Evolutionary conservation across 768 basidiomycete genomes (phyloP), one percentile per base, ranked within the genome.

Genomic region (Gautieria morchelliformis): DNA sequence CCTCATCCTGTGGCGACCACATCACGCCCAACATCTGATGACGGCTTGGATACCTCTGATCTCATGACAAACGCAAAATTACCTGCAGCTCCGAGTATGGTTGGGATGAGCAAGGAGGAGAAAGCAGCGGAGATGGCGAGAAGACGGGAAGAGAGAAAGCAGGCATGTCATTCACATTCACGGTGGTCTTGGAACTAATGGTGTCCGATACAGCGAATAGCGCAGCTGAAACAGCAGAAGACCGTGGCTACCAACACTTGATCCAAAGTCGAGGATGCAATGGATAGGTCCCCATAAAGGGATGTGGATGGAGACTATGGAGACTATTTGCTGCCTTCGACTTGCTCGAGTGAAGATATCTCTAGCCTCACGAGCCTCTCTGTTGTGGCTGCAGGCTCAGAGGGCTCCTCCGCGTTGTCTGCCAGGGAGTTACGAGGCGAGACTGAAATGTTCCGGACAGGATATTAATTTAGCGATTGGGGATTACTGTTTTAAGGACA

Each of bases 111-210:
- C 27, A 96, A 93, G 68, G 95, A 96, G 69, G 93, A 94, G 63
- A 95, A 89, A 69, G 89, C 89, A 1, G 84, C 83, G n/a, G 92
- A 96, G 73, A 87, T 97, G 84, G 87, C 87, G 8, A 75, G 87
- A 61, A 76, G 93, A 59, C 87, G 94, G 66, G 94, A 97, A 68
- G 95, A 97, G 68, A 74, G 95, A 46, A 93, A 87, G 68, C 83
- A 90, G 75, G 91, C 91, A 54, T 19, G 80, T 70, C 17, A 33
- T 15, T 55, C 45, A 22, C 24, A 53, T 60, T 61, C 3, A n/a
- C 62, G 24, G 59, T 35, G n/a, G 14, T 20, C 3, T 14, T 46
- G 39, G 15, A 59, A 8, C 14, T 50, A 30, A 24, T 14, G 20
- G 45, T 19, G 58, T 57, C 41, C 45, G 27, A 27, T 52, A 14